Evolutionary conservation across 2,329 filamentous ascomycete genomes (phyloP), one percentile per base, ranked within the genome.

Genomic region (Paramyrothecium sp.): DNA sequence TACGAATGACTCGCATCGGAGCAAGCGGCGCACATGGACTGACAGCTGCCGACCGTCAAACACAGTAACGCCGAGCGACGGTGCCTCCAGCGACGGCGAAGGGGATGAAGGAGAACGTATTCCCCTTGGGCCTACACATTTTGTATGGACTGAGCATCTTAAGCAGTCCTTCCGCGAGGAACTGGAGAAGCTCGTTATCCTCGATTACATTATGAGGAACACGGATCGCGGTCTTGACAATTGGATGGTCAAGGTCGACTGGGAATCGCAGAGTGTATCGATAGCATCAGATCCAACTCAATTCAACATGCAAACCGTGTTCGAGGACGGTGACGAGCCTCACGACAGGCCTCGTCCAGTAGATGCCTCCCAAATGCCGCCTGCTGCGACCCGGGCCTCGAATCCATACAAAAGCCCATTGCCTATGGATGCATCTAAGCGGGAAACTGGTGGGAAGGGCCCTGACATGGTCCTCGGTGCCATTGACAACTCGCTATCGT

Each of bases 161-260:
- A 96, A 98, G 70, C 91, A 96, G 72, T 90, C 91, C 0, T 97
- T 99, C 71, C 82, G 95, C 41, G 95, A 99, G 73, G 91, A 98
- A 75, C 81, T 99, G 51, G 95, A 99, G 76, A 98, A 97, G 74
- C 81, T 99, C 8, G 96, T 99, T 21, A 96, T 99, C 67, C 75
- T 99, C 63, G 95, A 99, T 75, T 99, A 99, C 71, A 96, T 99
- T 61, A 99, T 99, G 95, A 87, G 95, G 57, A 99, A 99, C 70
- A 99, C 95, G 2, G 95, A 99, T 72, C 86, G 95, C 75, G 95
- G 95, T 2, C 80, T 97, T 56, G 95, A 99, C 72, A 99, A 99
- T 67, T 99, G 95, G 95, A 99, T 99, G 95, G 92, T 99, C 70
- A 95, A 92, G 73, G 91, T 99, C 33, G 93, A 99, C 72, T 91